These are phyloP conservation scores for Trichoderma gracile DNA, from an alignment of 2,329 filamentous ascomycete genomes.

Conservation along the genomic window DNA sequence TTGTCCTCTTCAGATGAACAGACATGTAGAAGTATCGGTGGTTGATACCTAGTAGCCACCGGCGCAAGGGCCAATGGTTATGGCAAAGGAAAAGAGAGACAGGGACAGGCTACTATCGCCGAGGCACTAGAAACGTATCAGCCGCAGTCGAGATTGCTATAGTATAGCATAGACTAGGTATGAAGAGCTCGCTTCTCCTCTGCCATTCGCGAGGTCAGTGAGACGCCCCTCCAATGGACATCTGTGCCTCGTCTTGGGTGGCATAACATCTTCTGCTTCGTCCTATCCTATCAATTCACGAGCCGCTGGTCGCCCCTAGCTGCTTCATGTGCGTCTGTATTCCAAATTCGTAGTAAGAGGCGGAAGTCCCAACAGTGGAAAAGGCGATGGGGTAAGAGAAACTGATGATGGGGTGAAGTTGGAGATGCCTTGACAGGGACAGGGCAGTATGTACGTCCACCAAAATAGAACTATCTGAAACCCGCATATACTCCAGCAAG, in stretches of 20 bases:
- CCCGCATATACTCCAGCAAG: background rate
- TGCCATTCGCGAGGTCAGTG: background rate
- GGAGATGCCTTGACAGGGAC: background rate
- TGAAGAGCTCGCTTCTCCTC: background rate
- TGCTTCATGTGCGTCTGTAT: background rate
- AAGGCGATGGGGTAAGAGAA: background rate
- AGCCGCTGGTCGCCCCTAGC: conserved; percentile 1
- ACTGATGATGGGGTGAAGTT: background rate
- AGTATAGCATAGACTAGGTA: background rate
- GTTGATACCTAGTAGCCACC: background rate
- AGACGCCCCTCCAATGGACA: background rate
- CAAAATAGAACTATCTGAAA: background rate
- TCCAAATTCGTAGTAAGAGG: background rate
- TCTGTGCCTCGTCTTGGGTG: background rate
- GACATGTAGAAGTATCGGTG: conserved; percentile 3
- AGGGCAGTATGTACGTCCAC: background rate
- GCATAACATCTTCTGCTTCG: conserved; percentile 2
- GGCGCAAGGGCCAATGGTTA: conserved; percentile 3
- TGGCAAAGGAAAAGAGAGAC: background rate
- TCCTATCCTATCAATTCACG: background rate
- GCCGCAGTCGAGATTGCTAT: background rate
- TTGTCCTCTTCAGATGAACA: background rate
- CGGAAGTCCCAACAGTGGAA: background rate
- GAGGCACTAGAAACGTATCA: background rate
- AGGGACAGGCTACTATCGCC: background rate